These are phyloP conservation scores for Pseudogymnoascus sp. DNA, from an alignment of 2,329 filamentous ascomycete species.

Conservation along the genomic window DNA sequence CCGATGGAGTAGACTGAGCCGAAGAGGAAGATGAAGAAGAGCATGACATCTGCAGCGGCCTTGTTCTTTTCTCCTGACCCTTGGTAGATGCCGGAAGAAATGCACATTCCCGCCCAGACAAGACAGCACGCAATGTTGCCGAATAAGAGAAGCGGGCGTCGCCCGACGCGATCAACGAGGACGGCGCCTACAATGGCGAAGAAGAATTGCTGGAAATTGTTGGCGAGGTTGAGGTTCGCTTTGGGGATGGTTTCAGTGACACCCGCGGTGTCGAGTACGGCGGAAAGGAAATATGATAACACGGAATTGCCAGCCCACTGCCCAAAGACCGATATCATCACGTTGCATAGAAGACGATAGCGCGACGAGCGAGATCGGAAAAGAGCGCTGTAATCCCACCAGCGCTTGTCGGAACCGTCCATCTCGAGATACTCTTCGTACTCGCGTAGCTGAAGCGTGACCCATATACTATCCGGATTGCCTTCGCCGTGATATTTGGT, in stretches of 20 bases:
- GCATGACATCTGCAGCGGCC: slow-evolving; percentile 24
- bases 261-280: slow-evolving; percentile 47
- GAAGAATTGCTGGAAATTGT: slow-evolving; percentile 49
- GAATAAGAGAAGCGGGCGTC: slow-evolving; percentile 49
- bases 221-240: slow-evolving; percentile 49
- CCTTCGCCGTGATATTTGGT: slow-evolving; percentile 48
- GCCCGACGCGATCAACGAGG: slow-evolving; percentile 51
- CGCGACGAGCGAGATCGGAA: slow-evolving; percentile 44
- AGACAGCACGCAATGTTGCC: slow-evolving; percentile 43
- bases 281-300: slow-evolving; percentile 49
- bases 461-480: slow-evolving; percentile 43
- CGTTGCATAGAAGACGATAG: slow-evolving; percentile 45
- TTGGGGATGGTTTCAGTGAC: slow-evolving; percentile 42
- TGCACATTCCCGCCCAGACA: slow-evolving; percentile 47
- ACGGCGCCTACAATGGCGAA: slow-evolving; percentile 49
- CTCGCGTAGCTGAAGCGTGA: slow-evolving; percentile 44
- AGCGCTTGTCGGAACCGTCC: slow-evolving; percentile 47
- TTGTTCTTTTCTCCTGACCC: slow-evolving; percentile 30
- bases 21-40: slow-evolving; percentile 47
- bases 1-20: slow-evolving; percentile 46
- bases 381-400: slow-evolving; percentile 51
- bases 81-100: slow-evolving; percentile 37
- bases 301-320: slow-evolving; percentile 42
- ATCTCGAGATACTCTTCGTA: slow-evolving; percentile 45
- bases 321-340: slow-evolving; percentile 45